Evolutionary conservation across 257 asterid species (phyloP), one percentile per base, ranked within the genome.

Genomic region (Solanum lycopersicoides): DNA sequence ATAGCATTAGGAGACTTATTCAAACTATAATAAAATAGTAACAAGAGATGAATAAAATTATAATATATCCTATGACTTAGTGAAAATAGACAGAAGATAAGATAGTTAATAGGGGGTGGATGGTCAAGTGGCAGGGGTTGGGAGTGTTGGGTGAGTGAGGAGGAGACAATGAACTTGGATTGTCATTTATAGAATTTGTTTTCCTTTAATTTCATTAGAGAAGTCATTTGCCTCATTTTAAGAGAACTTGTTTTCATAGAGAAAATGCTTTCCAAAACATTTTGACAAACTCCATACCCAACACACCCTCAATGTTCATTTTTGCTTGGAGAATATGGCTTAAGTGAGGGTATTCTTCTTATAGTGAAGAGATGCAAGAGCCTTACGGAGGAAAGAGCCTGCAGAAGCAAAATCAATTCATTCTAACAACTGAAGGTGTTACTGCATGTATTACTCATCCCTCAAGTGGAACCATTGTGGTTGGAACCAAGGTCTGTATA

Each of bases 381-480:
- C 86, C 9, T 44, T 86, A n/a, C 41, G 76, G 91, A 89, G 89
- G 82, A 89, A 88, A 53, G 59, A 76, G 53, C 73, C 90, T 75
- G 85, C 92, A 45, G 15, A 92, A 87, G 89, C 94, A 88, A 88
- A 96, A 95, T 90, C 87, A 87, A 89, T 89, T 84, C 77, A 83
- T 96, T 77, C 60, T 94, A 7, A 85, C 95, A 76, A 89, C 96
- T 75, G 98, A 93, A 91, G 89, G 90, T 89, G 94, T 96, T 82
- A 94, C 96, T 35, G 94, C 98, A 76, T 94, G 97, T 86, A 92
- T 91, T 34, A 93, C 94, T 87, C 99, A 96, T 92, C 98, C 99
- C 86, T 89, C 91, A 66, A 92, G 89, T 79, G 96, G 96, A 84
- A 91, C 95, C 91, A 91, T 96, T 90, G 94, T 95, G 44, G 98